These are phyloP conservation scores for Venturia nashicola DNA, from an alignment of 2,329 filamentous ascomycete species.

Conservation along the genomic window DNA sequence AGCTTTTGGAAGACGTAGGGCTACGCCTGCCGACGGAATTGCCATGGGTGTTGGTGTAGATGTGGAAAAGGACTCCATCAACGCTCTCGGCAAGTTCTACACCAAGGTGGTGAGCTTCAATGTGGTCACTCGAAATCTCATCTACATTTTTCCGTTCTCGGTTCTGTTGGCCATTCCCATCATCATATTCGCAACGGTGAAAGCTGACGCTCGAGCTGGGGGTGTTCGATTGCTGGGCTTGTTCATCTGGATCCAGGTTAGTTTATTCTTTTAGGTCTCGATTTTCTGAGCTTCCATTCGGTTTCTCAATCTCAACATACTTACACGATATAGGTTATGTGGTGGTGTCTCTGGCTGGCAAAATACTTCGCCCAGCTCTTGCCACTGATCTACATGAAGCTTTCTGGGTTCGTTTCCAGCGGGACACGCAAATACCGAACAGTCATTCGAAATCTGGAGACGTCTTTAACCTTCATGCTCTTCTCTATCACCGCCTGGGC, in stretches of 20 bases:
- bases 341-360: constrained; percentile 8
- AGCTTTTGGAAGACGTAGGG: background rate
- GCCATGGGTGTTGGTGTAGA: constrained; percentile 12
- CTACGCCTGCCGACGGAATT: background rate
- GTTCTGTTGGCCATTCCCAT: constrained; percentile 34
- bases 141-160: constrained; percentile 6
- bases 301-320: too few species aligned
- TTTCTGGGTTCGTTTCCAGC: constrained; percentile 9
- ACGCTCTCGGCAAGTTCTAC: constrained; percentile 54
- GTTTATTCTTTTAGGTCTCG: too few species aligned
- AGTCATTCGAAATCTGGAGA: constrained; percentile 8
- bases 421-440: constrained; percentile 10
- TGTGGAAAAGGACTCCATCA: constrained; percentile 44
- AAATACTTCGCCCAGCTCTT: constrained; percentile 10
- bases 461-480: constrained; percentile 8
- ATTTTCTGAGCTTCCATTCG: too few species aligned
- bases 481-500: constrained; percentile 6
- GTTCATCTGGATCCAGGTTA: constrained; percentile 56
- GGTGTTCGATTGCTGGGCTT: constrained; percentile 42
- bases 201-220: constrained; percentile 15
- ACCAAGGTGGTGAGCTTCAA: constrained; percentile 52
- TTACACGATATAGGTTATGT: constrained; percentile 40
- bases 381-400: constrained; percentile 10
- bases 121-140: constrained; percentile 46
- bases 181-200: constrained; percentile 31